Conservation (phyloP, 2,329 filamentous ascomycete species). For the Claviceps pazoutovae region DNA sequence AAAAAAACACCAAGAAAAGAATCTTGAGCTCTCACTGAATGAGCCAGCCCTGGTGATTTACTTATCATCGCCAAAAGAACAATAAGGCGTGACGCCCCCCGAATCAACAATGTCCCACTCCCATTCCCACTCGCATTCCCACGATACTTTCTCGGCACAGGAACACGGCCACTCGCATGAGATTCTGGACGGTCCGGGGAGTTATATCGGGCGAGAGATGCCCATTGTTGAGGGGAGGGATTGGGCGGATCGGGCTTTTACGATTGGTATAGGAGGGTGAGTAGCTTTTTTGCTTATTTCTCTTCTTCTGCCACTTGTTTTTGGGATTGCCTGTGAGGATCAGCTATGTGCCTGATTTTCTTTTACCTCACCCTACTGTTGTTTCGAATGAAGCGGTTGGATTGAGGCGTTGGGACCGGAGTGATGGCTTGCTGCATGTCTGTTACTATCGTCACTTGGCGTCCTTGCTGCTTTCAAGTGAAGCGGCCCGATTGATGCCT, state of each 20-base stretch:
- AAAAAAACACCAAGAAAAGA: too few species aligned
- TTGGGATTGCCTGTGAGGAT: not conserved
- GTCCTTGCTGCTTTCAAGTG: too few species aligned
- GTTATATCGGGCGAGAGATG: slow-evolving; percentile 81
- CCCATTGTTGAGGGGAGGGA: slow-evolving; percentile 78
- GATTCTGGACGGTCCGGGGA: slow-evolving; percentile 86
- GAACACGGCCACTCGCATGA: slow-evolving; percentile 94
- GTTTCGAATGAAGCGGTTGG: too few species aligned
- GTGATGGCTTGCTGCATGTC: too few species aligned
- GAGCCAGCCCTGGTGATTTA: too few species aligned
- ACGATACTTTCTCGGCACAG: slow-evolving; percentile 42
- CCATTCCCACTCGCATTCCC: slow-evolving; percentile 46
- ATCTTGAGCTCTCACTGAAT: too few species aligned
- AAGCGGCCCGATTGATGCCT: too few species aligned
- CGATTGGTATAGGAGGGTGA: slow-evolving; percentile 94
- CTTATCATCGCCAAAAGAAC: too few species aligned
- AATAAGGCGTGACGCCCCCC: too few species aligned
- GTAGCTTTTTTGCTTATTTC: slow-evolving; percentile 11
- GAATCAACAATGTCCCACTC: slow-evolving; percentile 20
- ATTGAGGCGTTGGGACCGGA: too few species aligned
- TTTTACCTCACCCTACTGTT: too few species aligned
- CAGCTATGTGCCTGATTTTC: not conserved
- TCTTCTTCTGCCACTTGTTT: not conserved
- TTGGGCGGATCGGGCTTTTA: slow-evolving; percentile 84
- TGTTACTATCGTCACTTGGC: too few species aligned